Evolutionary conservation across 768 basidiomycete species (phyloP), one percentile per base, ranked within the genome.

Genomic region (Suillus decipiens): DNA sequence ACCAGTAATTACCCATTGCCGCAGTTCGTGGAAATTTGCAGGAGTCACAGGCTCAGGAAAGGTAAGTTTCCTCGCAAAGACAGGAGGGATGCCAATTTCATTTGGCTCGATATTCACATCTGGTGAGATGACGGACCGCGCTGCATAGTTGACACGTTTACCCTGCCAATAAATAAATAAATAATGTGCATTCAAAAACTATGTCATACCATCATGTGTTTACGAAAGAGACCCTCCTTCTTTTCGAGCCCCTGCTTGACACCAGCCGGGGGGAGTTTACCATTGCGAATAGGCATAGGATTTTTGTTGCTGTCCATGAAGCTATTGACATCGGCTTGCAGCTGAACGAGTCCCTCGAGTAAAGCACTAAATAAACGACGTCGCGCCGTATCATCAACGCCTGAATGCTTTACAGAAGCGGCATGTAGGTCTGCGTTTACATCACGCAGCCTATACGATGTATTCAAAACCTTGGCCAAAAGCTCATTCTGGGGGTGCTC

Each of bases 41-140:
- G 90, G 85, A 8, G 95, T 99, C 36, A 99, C 96, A 6, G 97
- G 95, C 74, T 98, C 97, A 4, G 97, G 95, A 79, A 94, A 99
- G 5, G 97, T 99, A 72, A 99, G 80, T 73, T 97, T 98, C 70
- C 89, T 86, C 1, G 97, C 97, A 73, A 99, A 99, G 57, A 99
- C 92, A 36, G 97, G 97, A 7, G 97, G 97, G 33, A 99, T 87
- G 45, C 97, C 97, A 61, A 99, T 99, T 76, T 99, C 97, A 74
- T 93, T 96, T 36, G 97, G 93, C 76, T 99, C 97, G 68, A 99
- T 99, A 76, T 99, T 99, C 70, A 98, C 92, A 72, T 99, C 97
- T 12, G 97, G 97, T 19, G 97, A 99, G 68, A 99, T 99, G 72
- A 99, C 97, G n/a, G 97, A 99, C 66, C 97, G 95, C 24, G 97